Percentiles rank a stretch among this genome's conserved stretches.
Conservation (phyloP, 2,329 filamentous ascomycete genomes). For the Aureobasidium vineae region DNA sequence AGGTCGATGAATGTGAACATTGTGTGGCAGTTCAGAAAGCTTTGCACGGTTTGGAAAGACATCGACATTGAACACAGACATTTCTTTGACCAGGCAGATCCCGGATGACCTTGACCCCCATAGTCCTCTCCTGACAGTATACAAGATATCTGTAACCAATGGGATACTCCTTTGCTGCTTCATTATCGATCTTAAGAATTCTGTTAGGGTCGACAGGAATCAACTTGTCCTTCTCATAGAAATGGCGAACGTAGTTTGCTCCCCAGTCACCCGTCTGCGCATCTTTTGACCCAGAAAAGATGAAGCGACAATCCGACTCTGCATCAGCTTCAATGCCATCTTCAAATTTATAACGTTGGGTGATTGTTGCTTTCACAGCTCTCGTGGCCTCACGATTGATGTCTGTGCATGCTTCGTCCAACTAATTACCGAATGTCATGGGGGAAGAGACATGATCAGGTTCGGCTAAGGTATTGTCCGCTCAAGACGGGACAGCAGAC, state of each 20-base stretch:
- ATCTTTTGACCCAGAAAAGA: constrained; percentile 32
- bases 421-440: background rate
- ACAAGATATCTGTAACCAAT: constrained; percentile 49
- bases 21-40: too few relatives aligned
- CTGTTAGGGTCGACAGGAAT: constrained; percentile 47
- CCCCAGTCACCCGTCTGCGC: constrained; percentile 41
- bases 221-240: constrained; percentile 56
- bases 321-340: constrained; percentile 45
- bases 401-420: too few relatives aligned
- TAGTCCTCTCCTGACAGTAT: constrained; percentile 48
- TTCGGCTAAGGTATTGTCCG: background rate
- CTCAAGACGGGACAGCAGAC: background rate
- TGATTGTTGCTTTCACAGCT: constrained; percentile 52
- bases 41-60: too few relatives aligned
- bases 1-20: too few relatives aligned
- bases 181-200: constrained; percentile 45
- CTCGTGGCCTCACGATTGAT: constrained; percentile 42
- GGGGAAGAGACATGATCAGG: background rate
- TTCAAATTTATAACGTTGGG: constrained; percentile 49
- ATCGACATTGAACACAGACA: too few relatives aligned
- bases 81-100: constrained; percentile 52
- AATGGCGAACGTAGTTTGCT: constrained; percentile 49
- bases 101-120: constrained; percentile 46
- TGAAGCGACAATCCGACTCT: constrained; percentile 46
- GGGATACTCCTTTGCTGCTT: constrained; percentile 44